phyloP scores from a whole-genome alignment of 805 yeast species.

The Blastobotrys peoriensis region DNA sequence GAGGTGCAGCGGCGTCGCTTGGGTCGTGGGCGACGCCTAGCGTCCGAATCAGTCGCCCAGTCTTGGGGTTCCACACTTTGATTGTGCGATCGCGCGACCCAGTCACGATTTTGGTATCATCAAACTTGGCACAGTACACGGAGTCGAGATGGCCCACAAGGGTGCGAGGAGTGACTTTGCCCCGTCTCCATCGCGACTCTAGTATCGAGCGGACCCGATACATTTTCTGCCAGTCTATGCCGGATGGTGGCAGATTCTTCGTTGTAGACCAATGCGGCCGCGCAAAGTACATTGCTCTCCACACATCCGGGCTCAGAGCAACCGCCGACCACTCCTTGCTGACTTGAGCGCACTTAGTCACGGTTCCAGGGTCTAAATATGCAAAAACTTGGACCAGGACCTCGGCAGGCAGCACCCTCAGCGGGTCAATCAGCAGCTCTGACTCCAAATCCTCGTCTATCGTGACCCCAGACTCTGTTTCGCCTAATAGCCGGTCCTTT shows the following conservation, averaged over 20 bases:
- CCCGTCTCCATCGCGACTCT: constrained; percentile 26
- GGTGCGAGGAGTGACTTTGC: constrained; percentile 16
- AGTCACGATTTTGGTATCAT: constrained; percentile 64
- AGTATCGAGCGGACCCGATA: constrained; percentile 21
- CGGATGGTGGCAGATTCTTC: constrained; percentile 11
- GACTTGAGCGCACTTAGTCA: constrained; percentile 19
- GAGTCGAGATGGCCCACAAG: constrained; percentile 73
- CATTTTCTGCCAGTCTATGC: constrained; percentile 21
- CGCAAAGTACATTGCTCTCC: constrained; percentile 21
- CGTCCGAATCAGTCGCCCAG: constrained; percentile 17
- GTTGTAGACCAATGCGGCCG: constrained; percentile 16
- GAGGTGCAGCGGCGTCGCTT: background rate
- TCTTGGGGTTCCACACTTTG: constrained; percentile 29
- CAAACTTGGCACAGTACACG: constrained; percentile 73
- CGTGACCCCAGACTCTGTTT: constrained; percentile 21
- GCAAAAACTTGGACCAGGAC: constrained; percentile 13
- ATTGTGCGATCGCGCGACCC: constrained; percentile 51
- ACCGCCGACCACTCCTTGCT: constrained; percentile 19
- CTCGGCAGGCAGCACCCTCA: constrained; percentile 14
- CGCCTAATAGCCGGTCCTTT: constrained; percentile 8
- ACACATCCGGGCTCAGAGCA: constrained; percentile 15
- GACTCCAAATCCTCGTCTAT: constrained; percentile 12
- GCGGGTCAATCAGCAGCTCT: constrained; percentile 11
- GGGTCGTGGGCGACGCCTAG: constrained; percentile 12
- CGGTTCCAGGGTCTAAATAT: constrained; percentile 14